Evolutionary conservation across 108 stramenopile species (phyloP).

Genomic region (Cyclotella atomus): DNA sequence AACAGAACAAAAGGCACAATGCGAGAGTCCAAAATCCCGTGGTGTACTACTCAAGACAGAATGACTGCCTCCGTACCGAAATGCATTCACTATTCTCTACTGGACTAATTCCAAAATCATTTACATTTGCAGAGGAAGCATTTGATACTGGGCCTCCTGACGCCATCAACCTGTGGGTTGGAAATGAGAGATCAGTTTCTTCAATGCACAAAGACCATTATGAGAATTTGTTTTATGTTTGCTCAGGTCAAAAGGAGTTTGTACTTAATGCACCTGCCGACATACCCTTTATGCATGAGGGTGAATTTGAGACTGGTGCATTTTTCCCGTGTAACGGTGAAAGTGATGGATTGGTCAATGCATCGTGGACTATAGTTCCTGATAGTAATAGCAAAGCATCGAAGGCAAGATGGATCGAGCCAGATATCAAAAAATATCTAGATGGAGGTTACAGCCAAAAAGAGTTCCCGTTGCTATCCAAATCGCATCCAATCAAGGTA

Average conservation of each 20-base stretch:
- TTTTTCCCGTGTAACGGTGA: constrained; percentile 34
- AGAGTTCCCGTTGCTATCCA: constrained; percentile 27
- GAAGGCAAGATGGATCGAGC: constrained; percentile 63
- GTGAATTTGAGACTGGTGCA: constrained; percentile 46
- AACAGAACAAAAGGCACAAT: neutral
- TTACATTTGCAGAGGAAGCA: constrained; percentile 64
- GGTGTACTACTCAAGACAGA: constrained; percentile 84
- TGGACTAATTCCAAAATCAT: constrained; percentile 47
- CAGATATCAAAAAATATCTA: constrained; percentile 44
- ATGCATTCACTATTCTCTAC: constrained; percentile 44
- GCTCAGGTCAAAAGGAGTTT: constrained; percentile 93
- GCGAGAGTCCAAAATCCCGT: constrained; percentile 33
- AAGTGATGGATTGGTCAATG: neutral
- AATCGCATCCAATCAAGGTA: constrained; percentile 49
- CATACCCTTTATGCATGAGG: constrained; percentile 74
- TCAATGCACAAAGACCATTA: constrained; percentile 97
- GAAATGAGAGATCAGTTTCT: constrained; percentile 87
- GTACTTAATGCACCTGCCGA: constrained; percentile 89
- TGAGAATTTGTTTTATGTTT: constrained; percentile 93
- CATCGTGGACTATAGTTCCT: constrained; percentile 31
- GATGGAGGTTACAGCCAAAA: constrained; percentile 1
- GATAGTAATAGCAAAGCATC: constrained; percentile 12
- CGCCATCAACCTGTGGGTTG: constrained; percentile 97
- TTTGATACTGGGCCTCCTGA: constrained; percentile 81
- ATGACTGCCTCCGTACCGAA: constrained; percentile 88